phyloP scores from a whole-genome alignment of 352 stramenopile genomes.

The Phytophthora pseudosyringae region DNA sequence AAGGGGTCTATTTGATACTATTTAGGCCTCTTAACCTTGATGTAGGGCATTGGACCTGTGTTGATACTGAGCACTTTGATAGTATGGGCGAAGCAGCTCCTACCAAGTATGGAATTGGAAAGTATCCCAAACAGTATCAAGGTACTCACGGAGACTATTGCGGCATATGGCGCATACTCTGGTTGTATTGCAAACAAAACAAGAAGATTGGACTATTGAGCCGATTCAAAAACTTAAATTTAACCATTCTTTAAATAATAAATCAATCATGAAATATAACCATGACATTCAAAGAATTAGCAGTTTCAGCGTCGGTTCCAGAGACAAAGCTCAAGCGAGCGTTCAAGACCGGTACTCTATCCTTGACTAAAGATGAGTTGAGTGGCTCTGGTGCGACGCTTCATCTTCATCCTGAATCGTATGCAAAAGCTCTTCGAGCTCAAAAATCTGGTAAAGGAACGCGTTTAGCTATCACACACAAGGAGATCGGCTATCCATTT shows the following conservation, averaged over 20 bases:
- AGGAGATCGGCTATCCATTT: neutral
- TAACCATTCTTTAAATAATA: neutral
- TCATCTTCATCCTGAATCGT: neutral
- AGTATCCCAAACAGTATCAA: neutral
- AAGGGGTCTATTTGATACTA: neutral
- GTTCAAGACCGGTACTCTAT: conserved; percentile 2
- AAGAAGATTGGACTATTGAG: too few relatives aligned
- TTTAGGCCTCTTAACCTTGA: neutral
- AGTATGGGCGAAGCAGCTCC: neutral
- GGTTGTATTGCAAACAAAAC: too few relatives aligned
- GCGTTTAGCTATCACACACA: too few relatives aligned
- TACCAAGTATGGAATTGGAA: neutral
- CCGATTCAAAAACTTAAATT: neutral
- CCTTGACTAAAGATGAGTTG: too few relatives aligned
- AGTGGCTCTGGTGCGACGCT: neutral
- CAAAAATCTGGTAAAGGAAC: too few relatives aligned
- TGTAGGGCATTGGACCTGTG: neutral
- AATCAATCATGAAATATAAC: too few relatives aligned
- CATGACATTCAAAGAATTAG: too few relatives aligned
- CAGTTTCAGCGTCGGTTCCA: too few relatives aligned
- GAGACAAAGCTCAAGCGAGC: too few relatives aligned
- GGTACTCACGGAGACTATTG: too few relatives aligned
- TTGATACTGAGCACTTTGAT: neutral
- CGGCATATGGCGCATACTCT: too few relatives aligned
- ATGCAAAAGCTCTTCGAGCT: conserved; percentile 1